Percentiles rank a stretch among this genome's conserved stretches.
Conservation (phyloP, 2,329 filamentous ascomycete genomes). For the Podosphaera aphanis region DNA sequence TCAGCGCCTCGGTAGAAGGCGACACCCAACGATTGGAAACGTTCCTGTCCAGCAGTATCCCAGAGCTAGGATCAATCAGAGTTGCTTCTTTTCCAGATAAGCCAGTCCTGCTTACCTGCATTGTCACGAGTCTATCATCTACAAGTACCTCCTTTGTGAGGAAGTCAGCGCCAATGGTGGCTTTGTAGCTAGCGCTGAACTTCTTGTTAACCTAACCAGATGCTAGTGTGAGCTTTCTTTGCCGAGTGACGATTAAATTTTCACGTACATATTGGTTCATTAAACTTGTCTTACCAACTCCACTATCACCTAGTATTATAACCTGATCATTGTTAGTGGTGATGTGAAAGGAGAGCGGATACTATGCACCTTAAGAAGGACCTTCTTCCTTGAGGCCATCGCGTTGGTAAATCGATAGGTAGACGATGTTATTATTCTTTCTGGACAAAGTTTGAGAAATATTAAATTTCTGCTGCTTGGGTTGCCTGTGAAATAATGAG, state of each 20-base stretch:
- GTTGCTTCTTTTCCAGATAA: background rate
- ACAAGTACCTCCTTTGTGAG: conserved; percentile 94
- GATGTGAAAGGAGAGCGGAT: background rate
- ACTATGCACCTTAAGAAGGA: conserved; percentile 35
- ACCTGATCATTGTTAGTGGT: conserved; percentile 34
- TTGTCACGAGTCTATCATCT: conserved; percentile 89
- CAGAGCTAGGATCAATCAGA: conserved; percentile 47
- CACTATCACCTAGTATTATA: conserved; percentile 96
- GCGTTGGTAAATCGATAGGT: conserved; percentile 2
- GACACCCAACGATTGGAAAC: conserved; percentile 89
- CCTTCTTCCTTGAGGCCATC: conserved; percentile 43
- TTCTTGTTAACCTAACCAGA: conserved; percentile 84
- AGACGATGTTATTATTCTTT: background rate
- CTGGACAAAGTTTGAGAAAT: background rate
- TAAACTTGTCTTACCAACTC: conserved; percentile 96
- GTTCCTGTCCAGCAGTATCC: conserved; percentile 93
- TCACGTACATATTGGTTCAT: conserved; percentile 99
- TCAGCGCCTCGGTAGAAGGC: conserved; percentile 95
- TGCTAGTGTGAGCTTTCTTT: conserved; percentile 4
- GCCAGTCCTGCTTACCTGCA: conserved; percentile 53
- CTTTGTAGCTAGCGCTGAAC: conserved; percentile 98
- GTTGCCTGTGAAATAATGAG: background rate
- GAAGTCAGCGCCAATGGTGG: conserved; percentile 96
- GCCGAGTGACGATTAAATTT: background rate
- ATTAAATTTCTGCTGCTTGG: background rate